These are phyloP conservation scores for Aspergillus indologenus DNA, from an alignment of 495 filamentous ascomycete species.

Conservation along the genomic window DNA sequence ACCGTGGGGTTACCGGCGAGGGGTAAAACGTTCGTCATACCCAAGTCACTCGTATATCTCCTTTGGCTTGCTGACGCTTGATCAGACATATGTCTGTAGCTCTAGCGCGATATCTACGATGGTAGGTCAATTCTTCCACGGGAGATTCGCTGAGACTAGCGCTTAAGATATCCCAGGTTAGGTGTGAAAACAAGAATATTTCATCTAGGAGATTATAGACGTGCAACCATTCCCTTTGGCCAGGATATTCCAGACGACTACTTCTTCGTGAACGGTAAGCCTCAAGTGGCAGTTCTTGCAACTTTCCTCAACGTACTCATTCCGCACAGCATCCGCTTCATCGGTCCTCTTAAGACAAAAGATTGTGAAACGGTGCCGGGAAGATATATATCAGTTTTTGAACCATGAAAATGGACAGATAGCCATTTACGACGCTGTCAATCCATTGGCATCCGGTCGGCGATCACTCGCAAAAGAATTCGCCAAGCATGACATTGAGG, in stretches of 20 bases:
- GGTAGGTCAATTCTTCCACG: conserved; percentile 50
- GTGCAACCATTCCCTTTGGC: conserved; percentile 81
- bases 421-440: conserved; percentile 99
- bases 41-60: not conserved
- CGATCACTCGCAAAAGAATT: conserved; percentile 91
- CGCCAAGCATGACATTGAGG: conserved; percentile 89
- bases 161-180: conserved; percentile 57
- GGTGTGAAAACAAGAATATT: conserved; percentile 98
- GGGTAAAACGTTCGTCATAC: conserved; percentile 79
- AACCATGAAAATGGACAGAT: conserved; percentile 98
- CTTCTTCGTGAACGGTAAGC: conserved; percentile 82
- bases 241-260: conserved; percentile 95
- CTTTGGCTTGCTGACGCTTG: conserved; percentile 9
- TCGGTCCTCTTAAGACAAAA: conserved; percentile 90
- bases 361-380: conserved; percentile 94
- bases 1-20: conserved; percentile 94
- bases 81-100: conserved; percentile 90
- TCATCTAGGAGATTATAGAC: conserved; percentile 94
- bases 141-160: not conserved
- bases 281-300: not conserved
- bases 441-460: conserved; percentile 79
- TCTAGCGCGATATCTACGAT: conserved; percentile 89
- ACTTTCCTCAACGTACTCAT: conserved; percentile 7
- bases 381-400: conserved; percentile 94
- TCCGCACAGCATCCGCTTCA: conserved; percentile 63